Conservation (phyloP, 345 rosid species). For the Pelargonium nanum region DNA sequence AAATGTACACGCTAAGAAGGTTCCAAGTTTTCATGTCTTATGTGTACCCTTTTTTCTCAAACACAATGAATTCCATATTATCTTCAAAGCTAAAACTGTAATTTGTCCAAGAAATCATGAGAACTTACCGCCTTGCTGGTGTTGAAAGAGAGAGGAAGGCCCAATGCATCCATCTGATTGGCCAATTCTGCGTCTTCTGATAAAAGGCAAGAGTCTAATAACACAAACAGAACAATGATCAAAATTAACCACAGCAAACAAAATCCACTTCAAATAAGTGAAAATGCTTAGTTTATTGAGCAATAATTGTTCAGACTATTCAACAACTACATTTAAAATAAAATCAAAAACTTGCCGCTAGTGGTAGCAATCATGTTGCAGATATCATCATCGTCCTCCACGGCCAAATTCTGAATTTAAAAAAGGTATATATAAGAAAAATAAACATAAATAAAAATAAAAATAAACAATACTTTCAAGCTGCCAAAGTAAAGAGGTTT, state of each 20-base stretch:
- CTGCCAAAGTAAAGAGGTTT: constrained; percentile 11
- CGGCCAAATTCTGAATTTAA: not conserved
- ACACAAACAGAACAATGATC: constrained; percentile 3
- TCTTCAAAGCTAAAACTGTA: not conserved
- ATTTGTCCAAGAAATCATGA: not conserved
- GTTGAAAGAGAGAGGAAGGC: constrained; percentile 70
- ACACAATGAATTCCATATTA: not conserved
- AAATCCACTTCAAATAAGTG: too few relatives aligned
- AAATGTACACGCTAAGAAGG: not conserved
- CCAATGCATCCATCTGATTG: constrained; percentile 51
- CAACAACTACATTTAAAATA: not conserved
- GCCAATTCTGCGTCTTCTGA: constrained; percentile 36
- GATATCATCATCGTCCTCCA: not conserved
- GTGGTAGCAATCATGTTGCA: not conserved
- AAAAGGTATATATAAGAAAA: not conserved
- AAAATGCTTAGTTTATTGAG: too few relatives aligned
- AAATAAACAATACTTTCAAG: not conserved
- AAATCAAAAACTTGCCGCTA: not conserved
- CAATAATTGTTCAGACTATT: not conserved
- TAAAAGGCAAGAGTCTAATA: constrained; percentile 19
- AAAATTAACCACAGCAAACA: not conserved
- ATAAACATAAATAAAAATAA: not conserved
- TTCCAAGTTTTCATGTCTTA: not conserved
- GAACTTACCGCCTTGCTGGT: constrained; percentile 53
- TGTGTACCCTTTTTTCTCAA: not conserved